Base-by-base conservation (phyloP, 2,329 filamentous ascomycete species). In the Monilinia laxa region DNA sequence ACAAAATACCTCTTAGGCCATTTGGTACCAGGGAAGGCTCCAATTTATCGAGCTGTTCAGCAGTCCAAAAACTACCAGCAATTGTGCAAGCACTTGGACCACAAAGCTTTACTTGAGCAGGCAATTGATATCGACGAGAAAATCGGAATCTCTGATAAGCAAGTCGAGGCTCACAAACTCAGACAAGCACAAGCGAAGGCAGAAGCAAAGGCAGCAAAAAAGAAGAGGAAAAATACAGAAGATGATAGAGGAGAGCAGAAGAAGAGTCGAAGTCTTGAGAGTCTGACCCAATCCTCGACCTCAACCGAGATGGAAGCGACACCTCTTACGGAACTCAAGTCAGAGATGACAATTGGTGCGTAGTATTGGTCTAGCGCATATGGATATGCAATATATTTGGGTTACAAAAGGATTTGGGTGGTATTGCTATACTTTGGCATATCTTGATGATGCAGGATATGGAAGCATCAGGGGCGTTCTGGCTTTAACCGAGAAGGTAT, bases 1-100 rank as follows among this genome's bases (percentile, higher is more conserved):
- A 97, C 93, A 6, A 99, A 99, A 77, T 99, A 90, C 76, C 82
- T 95, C 42, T 85, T 99, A 38, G 86, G 86, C 53, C 92, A 97
- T 77, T 85, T 97, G 78, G 87, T 98, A 31, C 92, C 93, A 0
- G 92, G 93, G 20, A 96, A 93, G 77, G 82, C 86, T 58, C 81
- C 84, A 51, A 81, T 81, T 0, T 90, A 90, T 76, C 82, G 83
- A 67, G 78, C 81, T 4, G 82, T 95, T 71, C 87, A 85, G 69
- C 78, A 80, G 57, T 84, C 85, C 68, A 93, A 89, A 79, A 90
- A 85, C 72, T 97, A 97, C 75, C 80, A 79, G 11, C 87, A 90
- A 63, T 78, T 89, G 2, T 90, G 92, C 74, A 81, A 87, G 66
- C 79, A 83, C 1, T 78, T 98, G 40, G 86, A 83, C 0, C 82